Conservation (phyloP, 495 filamentous ascomycete genomes). For the Penicillium tannophilum region DNA sequence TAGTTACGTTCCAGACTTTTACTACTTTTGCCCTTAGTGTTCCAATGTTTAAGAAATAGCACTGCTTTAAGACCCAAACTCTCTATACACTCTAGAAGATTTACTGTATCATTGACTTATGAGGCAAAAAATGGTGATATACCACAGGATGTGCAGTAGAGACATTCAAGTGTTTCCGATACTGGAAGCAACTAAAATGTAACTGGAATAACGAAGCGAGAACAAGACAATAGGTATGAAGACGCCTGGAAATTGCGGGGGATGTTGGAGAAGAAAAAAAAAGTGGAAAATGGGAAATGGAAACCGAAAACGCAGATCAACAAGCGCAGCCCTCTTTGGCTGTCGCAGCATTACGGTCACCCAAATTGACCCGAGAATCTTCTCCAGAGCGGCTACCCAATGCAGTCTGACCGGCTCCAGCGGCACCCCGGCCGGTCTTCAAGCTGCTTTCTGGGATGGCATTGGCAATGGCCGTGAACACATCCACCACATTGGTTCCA, state of each 20-base stretch:
- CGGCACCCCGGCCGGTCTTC: slow-evolving; percentile 76
- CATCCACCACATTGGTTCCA: slow-evolving; percentile 87
- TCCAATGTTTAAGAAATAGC: background rate
- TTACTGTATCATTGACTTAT: slow-evolving; percentile 4
- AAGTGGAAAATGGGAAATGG: background rate
- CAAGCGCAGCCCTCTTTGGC: slow-evolving; percentile 95
- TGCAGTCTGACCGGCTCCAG: slow-evolving; percentile 54
- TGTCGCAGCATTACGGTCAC: slow-evolving; percentile 47
- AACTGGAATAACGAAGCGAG: background rate
- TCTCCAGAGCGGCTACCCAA: slow-evolving; percentile 43
- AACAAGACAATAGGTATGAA: slow-evolving; percentile 6
- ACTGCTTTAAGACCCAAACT: background rate
- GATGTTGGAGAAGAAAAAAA: slow-evolving; percentile 13
- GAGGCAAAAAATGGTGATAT: slow-evolving; percentile 11
- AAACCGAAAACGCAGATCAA: slow-evolving; percentile 40
- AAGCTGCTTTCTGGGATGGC: slow-evolving; percentile 94
- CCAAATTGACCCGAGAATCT: slow-evolving; percentile 49
- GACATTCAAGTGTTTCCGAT: slow-evolving; percentile 1
- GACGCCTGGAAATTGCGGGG: background rate
- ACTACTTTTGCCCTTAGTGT: background rate
- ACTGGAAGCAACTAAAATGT: background rate
- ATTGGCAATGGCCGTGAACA: slow-evolving; percentile 98
- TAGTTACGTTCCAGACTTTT: slow-evolving; percentile 3
- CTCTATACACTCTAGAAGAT: slow-evolving; percentile 3
- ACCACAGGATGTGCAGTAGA: slow-evolving; percentile 5